phyloP scores from a whole-genome alignment of 805 yeast genomes.

The Monosporozyma aerobia region DNA sequence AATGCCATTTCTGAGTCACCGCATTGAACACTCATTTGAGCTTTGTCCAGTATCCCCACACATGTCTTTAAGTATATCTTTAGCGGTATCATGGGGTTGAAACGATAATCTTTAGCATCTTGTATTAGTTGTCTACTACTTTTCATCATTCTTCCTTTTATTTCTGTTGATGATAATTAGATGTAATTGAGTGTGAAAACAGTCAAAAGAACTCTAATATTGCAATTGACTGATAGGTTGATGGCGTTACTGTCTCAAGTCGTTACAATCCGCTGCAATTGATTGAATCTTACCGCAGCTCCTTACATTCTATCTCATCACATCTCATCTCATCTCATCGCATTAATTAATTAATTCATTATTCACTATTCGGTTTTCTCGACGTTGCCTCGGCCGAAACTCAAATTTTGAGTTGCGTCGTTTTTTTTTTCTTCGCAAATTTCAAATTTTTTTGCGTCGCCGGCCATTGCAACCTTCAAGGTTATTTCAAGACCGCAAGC shows the following conservation, averaged over 20 bases:
- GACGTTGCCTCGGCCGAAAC: background rate
- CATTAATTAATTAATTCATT: background rate
- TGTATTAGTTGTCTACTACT: slow-evolving; percentile 19
- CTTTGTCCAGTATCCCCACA: slow-evolving; percentile 36
- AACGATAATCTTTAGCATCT: slow-evolving; percentile 48
- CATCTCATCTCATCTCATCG: slow-evolving; percentile 1
- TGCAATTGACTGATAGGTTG: background rate
- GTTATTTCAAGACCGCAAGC: background rate
- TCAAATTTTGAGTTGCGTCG: background rate
- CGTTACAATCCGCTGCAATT: background rate
- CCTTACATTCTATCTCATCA: background rate
- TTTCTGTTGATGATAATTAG: background rate
- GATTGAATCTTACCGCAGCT: background rate
- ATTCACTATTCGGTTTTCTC: background rate
- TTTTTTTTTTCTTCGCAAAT: background rate
- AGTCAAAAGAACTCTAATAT: too few relatives aligned
- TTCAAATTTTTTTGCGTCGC: background rate
- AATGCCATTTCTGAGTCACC: slow-evolving; percentile 43
- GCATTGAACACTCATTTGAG: slow-evolving; percentile 33
- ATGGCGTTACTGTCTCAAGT: background rate
- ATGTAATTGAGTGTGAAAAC: too few relatives aligned
- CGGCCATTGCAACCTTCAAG: background rate
- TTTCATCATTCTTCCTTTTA: slow-evolving; percentile 2
- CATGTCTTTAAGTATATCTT: slow-evolving; percentile 46
- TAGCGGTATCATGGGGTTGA: slow-evolving; percentile 41